phyloP scores from a whole-genome alignment of 169 alveolate genomes.

The Cryptosporidium muris region DNA sequence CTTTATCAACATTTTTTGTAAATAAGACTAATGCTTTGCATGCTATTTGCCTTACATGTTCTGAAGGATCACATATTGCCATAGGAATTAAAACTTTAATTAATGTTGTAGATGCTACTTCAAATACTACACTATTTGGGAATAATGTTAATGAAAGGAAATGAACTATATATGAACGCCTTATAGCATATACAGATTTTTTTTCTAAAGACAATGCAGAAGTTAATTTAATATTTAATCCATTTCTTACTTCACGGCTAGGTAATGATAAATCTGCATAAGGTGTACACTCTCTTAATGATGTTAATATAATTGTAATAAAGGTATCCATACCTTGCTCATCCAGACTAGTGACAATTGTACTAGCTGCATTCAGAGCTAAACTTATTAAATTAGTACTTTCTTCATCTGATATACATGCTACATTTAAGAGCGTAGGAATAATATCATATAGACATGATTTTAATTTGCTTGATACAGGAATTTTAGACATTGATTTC shows the following conservation, averaged over 20 bases:
- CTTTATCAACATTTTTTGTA: conserved; percentile 3
- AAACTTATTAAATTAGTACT: not conserved
- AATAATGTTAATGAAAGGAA: conserved; percentile 16
- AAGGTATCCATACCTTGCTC: conserved; percentile 48
- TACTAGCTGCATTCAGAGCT: conserved; percentile 13
- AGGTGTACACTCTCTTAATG: conserved; percentile 37
- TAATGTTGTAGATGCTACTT: conserved; percentile 13
- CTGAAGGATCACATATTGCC: conserved; percentile 53
- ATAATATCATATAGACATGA: conserved; percentile 35
- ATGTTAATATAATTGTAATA: conserved; percentile 19
- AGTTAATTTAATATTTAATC: not conserved
- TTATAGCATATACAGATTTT: not conserved
- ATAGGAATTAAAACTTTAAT: conserved; percentile 36
- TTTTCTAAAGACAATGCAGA: not conserved
- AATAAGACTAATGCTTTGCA: conserved; percentile 17
- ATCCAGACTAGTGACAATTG: conserved; percentile 27
- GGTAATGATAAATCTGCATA: conserved; percentile 19
- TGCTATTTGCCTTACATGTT: conserved; percentile 32
- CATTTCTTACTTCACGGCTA: conserved; percentile 9
- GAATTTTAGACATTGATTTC: conserved; percentile 42
- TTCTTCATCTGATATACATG: not conserved
- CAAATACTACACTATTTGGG: conserved; percentile 19
- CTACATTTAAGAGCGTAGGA: conserved; percentile 16
- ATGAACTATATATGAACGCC: not conserved
- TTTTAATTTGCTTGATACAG: conserved; percentile 23